phyloP scores from a whole-genome alignment of 768 basidiomycete species.

The Auricularia sp. region DNA sequence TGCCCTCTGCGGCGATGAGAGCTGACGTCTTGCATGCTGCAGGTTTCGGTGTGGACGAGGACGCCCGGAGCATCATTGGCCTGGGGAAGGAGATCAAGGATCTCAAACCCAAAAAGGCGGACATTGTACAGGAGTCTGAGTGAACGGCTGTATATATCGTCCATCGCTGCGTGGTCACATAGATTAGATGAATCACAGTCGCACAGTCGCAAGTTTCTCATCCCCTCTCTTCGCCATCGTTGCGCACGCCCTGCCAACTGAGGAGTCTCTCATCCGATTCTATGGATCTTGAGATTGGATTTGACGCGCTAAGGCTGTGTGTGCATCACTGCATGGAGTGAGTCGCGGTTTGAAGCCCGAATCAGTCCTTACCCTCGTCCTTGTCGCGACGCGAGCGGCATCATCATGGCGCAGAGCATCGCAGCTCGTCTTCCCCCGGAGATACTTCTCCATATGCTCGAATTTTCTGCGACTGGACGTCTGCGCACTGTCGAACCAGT shows the following conservation, averaged over 20 bases:
- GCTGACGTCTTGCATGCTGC: conserved; percentile 2
- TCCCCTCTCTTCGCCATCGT: no score
- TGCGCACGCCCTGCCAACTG: no score
- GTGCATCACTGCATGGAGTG: no score
- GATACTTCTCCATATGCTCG: not conserved
- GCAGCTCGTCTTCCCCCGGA: not conserved
- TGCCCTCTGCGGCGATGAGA: not conserved
- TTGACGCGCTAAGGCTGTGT: no score
- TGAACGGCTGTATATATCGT: not conserved
- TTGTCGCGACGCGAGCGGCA: no score
- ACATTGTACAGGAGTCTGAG: conserved; percentile 69
- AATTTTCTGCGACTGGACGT: not conserved
- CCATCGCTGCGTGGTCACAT: not conserved
- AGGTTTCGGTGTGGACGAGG: conserved; percentile 75
- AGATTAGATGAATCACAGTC: no score
- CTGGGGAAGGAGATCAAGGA: conserved; percentile 77
- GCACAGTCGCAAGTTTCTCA: no score
- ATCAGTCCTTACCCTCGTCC: no score
- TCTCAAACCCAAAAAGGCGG: conserved; percentile 65
- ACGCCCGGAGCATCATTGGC: conserved; percentile 71
- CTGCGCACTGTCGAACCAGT: not conserved
- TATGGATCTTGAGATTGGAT: no score
- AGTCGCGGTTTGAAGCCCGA: no score
- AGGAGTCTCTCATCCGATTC: no score
- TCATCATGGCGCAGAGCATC: not conserved